A percentile compares a stretch with the other conserved stretches of the same genome.
These are phyloP conservation scores for Tetrahymena malaccensis DNA, from an alignment of 73 alveolate genomes.

Conservation along the genomic window DNA sequence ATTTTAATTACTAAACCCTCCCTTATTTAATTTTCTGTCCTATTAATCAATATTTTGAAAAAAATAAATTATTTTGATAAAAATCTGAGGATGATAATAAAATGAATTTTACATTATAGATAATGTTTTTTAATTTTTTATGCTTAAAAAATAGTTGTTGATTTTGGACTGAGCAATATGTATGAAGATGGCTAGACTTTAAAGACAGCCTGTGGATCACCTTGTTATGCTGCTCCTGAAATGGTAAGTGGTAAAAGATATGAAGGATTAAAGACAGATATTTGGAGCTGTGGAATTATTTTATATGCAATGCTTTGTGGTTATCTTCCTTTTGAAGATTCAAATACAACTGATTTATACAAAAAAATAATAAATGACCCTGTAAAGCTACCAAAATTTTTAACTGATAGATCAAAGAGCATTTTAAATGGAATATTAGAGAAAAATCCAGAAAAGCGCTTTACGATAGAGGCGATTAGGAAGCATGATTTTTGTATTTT, in stretches of 20 bases:
- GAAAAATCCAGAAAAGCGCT: background rate
- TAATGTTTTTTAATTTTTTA: background rate
- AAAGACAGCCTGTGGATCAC: constrained; percentile 97
- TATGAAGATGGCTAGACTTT: constrained; percentile 25
- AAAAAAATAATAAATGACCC: constrained; percentile 55
- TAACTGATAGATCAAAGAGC: background rate
- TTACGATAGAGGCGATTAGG: background rate
- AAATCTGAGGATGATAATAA: too few relatives aligned
- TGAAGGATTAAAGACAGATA: constrained; percentile 85
- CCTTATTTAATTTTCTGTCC: too few relatives aligned
- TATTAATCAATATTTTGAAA: too few relatives aligned
- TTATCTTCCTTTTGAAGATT: constrained; percentile 93
- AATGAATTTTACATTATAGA: too few relatives aligned
- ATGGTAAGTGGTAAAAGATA: constrained; percentile 88
- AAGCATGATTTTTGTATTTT: background rate
- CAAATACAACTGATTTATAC: constrained; percentile 65
- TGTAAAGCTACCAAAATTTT: background rate
- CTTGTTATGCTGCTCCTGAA: constrained; percentile 99
- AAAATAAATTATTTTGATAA: too few relatives aligned
- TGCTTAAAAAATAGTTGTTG: background rate
- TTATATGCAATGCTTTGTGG: constrained; percentile 97
- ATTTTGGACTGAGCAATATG: constrained; percentile 29
- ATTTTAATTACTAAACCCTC: too few relatives aligned
- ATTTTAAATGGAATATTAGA: background rate
- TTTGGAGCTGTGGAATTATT: constrained; percentile 95